phyloP scores from a whole-genome alignment of 352 stramenopile genomes.

The Peronosclerospora sorghi region DNA sequence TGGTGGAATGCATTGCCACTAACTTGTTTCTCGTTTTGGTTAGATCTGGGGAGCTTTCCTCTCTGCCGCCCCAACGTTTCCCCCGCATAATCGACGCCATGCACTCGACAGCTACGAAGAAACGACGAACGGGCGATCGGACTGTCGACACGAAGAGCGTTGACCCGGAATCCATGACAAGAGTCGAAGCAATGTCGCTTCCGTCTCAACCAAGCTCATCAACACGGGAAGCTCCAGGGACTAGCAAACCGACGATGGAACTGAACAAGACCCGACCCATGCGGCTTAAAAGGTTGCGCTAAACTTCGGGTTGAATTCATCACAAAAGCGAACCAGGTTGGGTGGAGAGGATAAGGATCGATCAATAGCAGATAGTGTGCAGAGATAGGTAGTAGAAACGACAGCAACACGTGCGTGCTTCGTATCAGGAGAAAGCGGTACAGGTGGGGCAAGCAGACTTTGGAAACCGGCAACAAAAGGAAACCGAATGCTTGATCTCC shows the following conservation, averaged over 20 bases:
- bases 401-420: too few species aligned
- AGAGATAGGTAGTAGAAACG: too few species aligned
- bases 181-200: conserved; percentile 1
- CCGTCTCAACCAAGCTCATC: background rate
- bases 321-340: too few species aligned
- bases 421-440: too few species aligned
- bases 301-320: too few species aligned
- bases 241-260: conserved; percentile 7
- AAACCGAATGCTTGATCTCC: too few species aligned
- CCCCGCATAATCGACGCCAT: conserved; percentile 21
- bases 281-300: conserved; percentile 26
- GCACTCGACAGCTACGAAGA: conserved; percentile 15
- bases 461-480: too few species aligned
- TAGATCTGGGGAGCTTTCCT: conserved; percentile 24
- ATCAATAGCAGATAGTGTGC: too few species aligned
- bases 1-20: background rate
- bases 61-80: conserved; percentile 18
- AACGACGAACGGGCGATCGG: conserved; percentile 15
- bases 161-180: conserved; percentile 1
- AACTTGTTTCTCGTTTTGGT: conserved; percentile 10
- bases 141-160: conserved; percentile 14
- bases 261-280: conserved; percentile 14
- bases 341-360: too few species aligned
- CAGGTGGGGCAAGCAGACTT: too few species aligned
- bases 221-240: conserved; percentile 1